Evolutionary conservation across 1,284 basidiomycete species (phyloP), one percentile per base, ranked within the genome.

Genomic region (Trichosporon sp.): DNA sequence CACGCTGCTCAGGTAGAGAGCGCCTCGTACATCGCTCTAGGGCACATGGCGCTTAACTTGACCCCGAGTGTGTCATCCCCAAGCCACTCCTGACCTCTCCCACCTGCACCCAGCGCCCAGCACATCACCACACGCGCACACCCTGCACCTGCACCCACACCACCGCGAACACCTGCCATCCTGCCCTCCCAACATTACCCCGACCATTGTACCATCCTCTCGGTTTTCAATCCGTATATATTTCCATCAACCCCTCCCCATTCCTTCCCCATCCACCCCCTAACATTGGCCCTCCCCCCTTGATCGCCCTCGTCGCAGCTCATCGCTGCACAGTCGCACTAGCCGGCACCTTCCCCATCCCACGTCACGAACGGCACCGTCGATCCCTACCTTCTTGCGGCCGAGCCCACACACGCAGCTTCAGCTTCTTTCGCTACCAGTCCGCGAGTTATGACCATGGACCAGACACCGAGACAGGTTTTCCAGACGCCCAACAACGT

Each of bases 401-500:
- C 56, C 27, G 56, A 21, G 3, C 1, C 31, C 53, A 6, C 27
- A n/a, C 29, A n/a, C 56, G 15, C 56, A 29, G 18, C 56, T 13
- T 18, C 13, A 25, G 13, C 25, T 5, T 12, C 21, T 53, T 23
- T 31, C 25, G 27, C 27, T 25, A 13, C 25, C 27, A 15, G 53
- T 6, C 6, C 6, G n/a, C n/a, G n/a, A 31, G 27, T 47, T 29
- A 42, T 62, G 68, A 74, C 25, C 62, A 83, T 83, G 82, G 82
- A 83, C 71, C 75, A 75, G 23, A 82, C 82, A 7, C 81, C 81
- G 9, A 74, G 82, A 32, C 80, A 83, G 72, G 73, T 77, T 44
- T 83, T 81, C 70, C 81, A 83, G 69, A 79, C 80, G 8, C 71
- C 78, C 31, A 82, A 77, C 73, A 83, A 83, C 68, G 76, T 77